Conservation (phyloP, 192 early-diverging fungal genomes). For the Gonapodya prolifera region DNA sequence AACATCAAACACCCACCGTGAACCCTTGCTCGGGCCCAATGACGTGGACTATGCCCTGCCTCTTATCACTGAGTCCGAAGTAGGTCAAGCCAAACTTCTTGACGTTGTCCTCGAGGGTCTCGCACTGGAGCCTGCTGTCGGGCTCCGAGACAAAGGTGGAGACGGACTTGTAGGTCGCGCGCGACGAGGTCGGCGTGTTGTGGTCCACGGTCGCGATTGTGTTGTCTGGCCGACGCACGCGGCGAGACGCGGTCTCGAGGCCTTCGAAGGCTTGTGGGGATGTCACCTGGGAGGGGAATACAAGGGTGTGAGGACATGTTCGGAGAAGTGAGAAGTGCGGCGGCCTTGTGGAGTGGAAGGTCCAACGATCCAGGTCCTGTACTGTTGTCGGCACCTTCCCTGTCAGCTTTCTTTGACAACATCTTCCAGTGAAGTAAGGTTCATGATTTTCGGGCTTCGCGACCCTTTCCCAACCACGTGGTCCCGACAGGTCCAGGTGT, state of each 20-base stretch:
- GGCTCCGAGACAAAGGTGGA: slow-evolving; percentile 44
- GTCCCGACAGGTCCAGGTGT: too few relatives aligned
- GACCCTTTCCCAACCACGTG: too few relatives aligned
- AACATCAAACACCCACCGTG: slow-evolving; percentile 23
- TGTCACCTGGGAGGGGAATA: slow-evolving; percentile 50
- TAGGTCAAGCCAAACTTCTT: slow-evolving; percentile 46
- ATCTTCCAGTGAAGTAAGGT: too few relatives aligned
- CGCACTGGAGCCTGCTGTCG: slow-evolving; percentile 45
- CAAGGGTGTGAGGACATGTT: slow-evolving; percentile 37
- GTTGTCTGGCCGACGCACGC: slow-evolving; percentile 44
- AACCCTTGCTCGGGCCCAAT: slow-evolving; percentile 65
- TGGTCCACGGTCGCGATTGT: slow-evolving; percentile 62
- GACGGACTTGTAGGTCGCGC: slow-evolving; percentile 38
- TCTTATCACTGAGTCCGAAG: slow-evolving; percentile 50
- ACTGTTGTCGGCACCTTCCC: too few relatives aligned
- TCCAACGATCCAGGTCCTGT: too few relatives aligned
- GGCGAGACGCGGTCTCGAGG: slow-evolving; percentile 34
- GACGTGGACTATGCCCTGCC: slow-evolving; percentile 62
- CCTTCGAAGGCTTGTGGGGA: slow-evolving; percentile 60
- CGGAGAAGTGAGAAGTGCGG: not conserved
- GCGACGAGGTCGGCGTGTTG: slow-evolving; percentile 45
- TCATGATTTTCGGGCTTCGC: too few relatives aligned
- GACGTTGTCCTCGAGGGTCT: slow-evolving; percentile 53
- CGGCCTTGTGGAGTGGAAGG: too few relatives aligned
- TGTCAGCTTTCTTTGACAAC: too few relatives aligned